Evolutionary conservation across 345 rosid genomes (phyloP).

Genomic region (Populus simonii): DNA sequence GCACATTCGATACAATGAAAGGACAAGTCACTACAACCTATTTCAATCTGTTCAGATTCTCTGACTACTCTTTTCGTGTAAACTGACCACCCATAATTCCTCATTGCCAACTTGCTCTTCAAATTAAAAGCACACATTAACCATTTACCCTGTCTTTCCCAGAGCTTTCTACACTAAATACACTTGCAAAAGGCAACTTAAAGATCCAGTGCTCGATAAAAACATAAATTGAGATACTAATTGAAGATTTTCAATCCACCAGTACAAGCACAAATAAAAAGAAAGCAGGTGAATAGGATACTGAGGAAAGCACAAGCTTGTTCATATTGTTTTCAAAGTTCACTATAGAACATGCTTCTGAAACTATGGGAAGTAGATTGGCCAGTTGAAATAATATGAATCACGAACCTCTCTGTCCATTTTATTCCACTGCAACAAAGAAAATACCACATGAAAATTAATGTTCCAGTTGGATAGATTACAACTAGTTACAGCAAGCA

Average conservation of each 20-base stretch:
- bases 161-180: not conserved
- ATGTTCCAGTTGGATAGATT: not conserved
- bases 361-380: conserved; percentile 67
- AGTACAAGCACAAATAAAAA: not conserved
- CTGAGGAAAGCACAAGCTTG: not conserved
- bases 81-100: not conserved
- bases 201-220: not conserved
- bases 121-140: not conserved
- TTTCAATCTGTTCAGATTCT: too few species aligned
- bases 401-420: conserved; percentile 70
- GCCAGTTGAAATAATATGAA: conserved; percentile 79
- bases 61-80: too few species aligned
- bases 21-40: too few species aligned
- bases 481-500: not conserved
- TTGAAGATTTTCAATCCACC: not conserved
- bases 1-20: too few species aligned
- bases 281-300: not conserved
- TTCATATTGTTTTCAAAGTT: not conserved
- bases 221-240: not conserved
- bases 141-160: not conserved
- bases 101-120: too few species aligned
- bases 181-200: not conserved
- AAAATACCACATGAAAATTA: not conserved
- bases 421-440: conserved; percentile 71
- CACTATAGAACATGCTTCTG: not conserved